Evolutionary conservation across 169 alveolate species (phyloP).

Genomic region (Plasmodium falciparum): DNA sequence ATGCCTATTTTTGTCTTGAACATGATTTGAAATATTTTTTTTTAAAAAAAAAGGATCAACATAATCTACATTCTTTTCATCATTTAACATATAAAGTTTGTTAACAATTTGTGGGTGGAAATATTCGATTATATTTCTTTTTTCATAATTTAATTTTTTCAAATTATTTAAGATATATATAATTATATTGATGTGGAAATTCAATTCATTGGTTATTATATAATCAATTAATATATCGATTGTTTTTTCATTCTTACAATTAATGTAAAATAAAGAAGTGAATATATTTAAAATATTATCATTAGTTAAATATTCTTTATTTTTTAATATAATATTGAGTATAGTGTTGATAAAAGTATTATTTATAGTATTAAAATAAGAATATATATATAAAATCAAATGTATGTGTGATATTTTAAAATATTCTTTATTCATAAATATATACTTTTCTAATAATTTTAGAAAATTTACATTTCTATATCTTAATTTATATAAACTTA

Average conservation of each 20-base stretch:
- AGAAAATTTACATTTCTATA: conserved; percentile 50
- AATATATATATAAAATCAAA: conserved; percentile 42
- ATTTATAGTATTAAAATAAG: conserved; percentile 62
- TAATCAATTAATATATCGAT: conserved; percentile 27
- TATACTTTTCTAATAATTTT: conserved; percentile 42
- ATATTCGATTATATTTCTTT: conserved; percentile 24
- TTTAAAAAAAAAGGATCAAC: conserved; percentile 47
- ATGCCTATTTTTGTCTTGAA: conserved; percentile 12
- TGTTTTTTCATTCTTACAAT: conserved; percentile 62
- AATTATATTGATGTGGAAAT: conserved; percentile 37
- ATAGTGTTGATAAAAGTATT: conserved; percentile 22
- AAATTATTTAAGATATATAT: conserved; percentile 53
- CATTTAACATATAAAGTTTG: conserved; percentile 17
- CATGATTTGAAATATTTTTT: conserved; percentile 20
- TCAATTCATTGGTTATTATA: conserved; percentile 33
- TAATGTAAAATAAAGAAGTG: conserved; percentile 53
- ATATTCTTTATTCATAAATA: conserved; percentile 37
- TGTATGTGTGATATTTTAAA: conserved; percentile 54
- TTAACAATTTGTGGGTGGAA: conserved; percentile 29
- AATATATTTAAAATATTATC: conserved; percentile 57
- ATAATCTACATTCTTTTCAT: conserved; percentile 12
- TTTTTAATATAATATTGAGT: conserved; percentile 43
- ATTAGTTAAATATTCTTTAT: conserved; percentile 18
- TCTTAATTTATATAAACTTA: conserved; percentile 49
- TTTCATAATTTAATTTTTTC: conserved; percentile 35